phyloP scores from a whole-genome alignment of 2,329 filamentous ascomycete species.

The Fusarium paranaense region DNA sequence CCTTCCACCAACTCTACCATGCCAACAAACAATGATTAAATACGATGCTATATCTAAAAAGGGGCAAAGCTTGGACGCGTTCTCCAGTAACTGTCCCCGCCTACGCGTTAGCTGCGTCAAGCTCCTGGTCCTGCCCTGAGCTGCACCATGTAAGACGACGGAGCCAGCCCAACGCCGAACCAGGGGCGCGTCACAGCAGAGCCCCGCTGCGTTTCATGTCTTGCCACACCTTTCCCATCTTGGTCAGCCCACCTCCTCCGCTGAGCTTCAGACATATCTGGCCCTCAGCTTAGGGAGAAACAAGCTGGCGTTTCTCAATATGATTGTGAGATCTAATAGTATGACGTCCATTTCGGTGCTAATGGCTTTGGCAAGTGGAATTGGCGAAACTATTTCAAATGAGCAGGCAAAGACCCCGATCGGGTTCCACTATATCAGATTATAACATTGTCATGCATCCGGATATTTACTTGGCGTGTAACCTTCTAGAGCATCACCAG shows the following conservation, averaged over 20 bases:
- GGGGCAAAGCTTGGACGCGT: slow-evolving; percentile 19
- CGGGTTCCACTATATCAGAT: slow-evolving; percentile 1
- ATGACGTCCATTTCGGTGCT: neutral
- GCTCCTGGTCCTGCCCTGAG: neutral
- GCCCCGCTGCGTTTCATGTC: slow-evolving; percentile 42
- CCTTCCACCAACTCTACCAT: neutral
- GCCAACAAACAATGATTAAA: neutral
- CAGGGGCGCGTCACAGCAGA: slow-evolving; percentile 14
- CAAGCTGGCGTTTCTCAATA: neutral
- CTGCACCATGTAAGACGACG: slow-evolving; percentile 18
- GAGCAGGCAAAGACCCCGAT: neutral
- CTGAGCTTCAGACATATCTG: neutral
- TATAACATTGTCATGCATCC: neutral
- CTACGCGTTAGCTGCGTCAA: neutral
- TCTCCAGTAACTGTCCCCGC: slow-evolving; percentile 14
- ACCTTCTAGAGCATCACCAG: neutral
- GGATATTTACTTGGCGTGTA: neutral
- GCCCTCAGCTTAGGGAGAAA: slow-evolving; percentile 5
- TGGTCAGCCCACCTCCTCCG: neutral
- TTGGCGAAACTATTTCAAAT: neutral
- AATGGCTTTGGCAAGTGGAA: neutral
- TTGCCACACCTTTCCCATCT: slow-evolving; percentile 31
- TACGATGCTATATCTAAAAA: slow-evolving; percentile 18
- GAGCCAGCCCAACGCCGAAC: slow-evolving; percentile 19
- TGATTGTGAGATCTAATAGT: neutral